Conservation (phyloP, 768 basidiomycete species). For the Russula compacta region DNA sequence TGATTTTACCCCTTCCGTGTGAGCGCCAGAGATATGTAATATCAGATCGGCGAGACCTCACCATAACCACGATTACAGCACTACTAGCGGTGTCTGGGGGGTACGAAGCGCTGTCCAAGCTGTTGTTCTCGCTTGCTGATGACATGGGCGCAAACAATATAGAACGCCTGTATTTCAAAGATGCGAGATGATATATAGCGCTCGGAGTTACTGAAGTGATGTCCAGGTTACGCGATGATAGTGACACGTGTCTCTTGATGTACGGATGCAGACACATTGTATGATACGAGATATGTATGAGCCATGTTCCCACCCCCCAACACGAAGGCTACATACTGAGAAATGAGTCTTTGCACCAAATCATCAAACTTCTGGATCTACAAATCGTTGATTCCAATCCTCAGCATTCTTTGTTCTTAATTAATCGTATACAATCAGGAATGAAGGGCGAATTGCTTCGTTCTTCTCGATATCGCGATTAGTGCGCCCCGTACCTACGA, state of each 20-base stretch:
- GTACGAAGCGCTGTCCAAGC: background rate
- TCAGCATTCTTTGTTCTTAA: background rate
- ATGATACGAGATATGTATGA: too few relatives aligned
- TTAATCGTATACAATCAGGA: conserved; percentile 19
- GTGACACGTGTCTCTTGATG: background rate
- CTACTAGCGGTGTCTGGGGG: background rate
- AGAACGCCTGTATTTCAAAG: background rate
- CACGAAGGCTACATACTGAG: background rate
- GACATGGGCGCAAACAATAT: background rate
- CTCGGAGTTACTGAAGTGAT: too few relatives aligned
- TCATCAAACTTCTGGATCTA: too few relatives aligned
- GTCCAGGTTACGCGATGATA: background rate
- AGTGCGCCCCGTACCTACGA: background rate
- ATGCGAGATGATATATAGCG: too few relatives aligned
- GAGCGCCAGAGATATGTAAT: background rate
- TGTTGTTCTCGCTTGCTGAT: background rate
- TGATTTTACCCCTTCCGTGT: background rate
- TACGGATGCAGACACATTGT: background rate
- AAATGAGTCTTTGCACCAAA: background rate
- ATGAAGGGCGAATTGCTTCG: conserved; percentile 23
- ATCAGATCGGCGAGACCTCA: background rate
- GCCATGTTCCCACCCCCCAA: background rate
- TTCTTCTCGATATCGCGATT: conserved; percentile 15
- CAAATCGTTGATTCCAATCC: background rate
- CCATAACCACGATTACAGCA: conserved; percentile 7